Evolutionary conservation across 1,284 basidiomycete species (phyloP), one percentile per base, ranked within the genome.

Genomic region (Apiotrichum laibachii): DNA sequence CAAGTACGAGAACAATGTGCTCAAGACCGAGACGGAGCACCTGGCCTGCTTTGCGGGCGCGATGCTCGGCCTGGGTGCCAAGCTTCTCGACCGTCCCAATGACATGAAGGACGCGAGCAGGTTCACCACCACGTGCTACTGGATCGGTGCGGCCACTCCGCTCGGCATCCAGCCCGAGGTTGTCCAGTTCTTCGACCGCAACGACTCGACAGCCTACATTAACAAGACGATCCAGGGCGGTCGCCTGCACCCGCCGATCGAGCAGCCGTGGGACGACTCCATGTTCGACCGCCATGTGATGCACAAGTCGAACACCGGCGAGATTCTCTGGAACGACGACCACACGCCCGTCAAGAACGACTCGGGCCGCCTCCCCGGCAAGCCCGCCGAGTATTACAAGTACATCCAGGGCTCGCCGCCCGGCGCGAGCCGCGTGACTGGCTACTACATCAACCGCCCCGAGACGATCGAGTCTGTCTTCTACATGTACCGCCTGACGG

Each of bases 391-490:
- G 60, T 77, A 69, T 63, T 73, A 50, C 66, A 73, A 53, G 22
- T 72, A 70, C 39, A 56, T 77, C 26, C 70, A 64, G 21, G 77
- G 78, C 0, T 55, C 47, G 12, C 74, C 74, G 3, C 65, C 72
- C 8, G 80, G 79, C 1, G 52, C 69, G 1, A 67, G 58, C 31
- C 64, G 65, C 42, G 65, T 67, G 6, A 59, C 64, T 18, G 54
- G 58, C 5, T 64, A 70, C 53, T 78, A 78, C 43, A 68, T 78
- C 48, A 79, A 80, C 53, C 71, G 83, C 10, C 83, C 83, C 18
- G 83, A 84, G 69, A 83, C 82, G 18, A 83, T 84, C 68, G 83
- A 84, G 72, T 79, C 75, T 26, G 80, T 84, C 34, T 81, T 82
- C 60, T 77, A 77, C 67, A 77, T 79, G 76, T 84, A 79, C 70